phyloP scores from a whole-genome alignment of 495 filamentous ascomycete genomes.

The Neurospora sp. region DNA sequence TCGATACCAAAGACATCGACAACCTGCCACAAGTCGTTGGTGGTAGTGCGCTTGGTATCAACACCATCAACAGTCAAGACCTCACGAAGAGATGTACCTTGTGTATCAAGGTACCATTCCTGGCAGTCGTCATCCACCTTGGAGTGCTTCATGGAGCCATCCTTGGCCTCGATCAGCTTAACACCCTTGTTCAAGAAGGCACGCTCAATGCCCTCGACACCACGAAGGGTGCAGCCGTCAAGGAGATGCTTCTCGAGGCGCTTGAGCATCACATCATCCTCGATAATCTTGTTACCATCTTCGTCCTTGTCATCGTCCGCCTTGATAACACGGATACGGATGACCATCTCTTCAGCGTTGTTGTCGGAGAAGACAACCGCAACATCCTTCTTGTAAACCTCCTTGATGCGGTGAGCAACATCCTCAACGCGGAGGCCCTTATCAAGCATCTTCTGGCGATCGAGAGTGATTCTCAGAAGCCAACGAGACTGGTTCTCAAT shows the following conservation, averaged over 20 bases:
- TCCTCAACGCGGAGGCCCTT: constrained; percentile 88
- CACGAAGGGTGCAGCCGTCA: constrained; percentile 79
- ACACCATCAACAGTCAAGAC: constrained; percentile 83
- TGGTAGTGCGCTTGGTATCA: constrained; percentile 79
- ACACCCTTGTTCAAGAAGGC: constrained; percentile 84
- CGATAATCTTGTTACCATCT: constrained; percentile 67
- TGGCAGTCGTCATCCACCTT: constrained; percentile 62
- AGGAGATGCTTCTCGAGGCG: constrained; percentile 82
- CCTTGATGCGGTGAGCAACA: constrained; percentile 81
- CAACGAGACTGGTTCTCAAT: constrained; percentile 78
- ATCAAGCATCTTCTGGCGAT: constrained; percentile 86
- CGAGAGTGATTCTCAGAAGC: constrained; percentile 89
- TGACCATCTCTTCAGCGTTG: constrained; percentile 90
- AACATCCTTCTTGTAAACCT: constrained; percentile 75
- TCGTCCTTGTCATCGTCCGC: constrained; percentile 59
- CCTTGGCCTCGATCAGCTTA: constrained; percentile 48
- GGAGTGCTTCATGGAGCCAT: constrained; percentile 58
- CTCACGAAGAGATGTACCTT: constrained; percentile 71
- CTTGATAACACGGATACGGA: constrained; percentile 78
- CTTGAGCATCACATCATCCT: constrained; percentile 86
- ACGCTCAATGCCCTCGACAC: constrained; percentile 75
- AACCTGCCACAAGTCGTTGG: constrained; percentile 90
- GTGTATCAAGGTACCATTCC: constrained; percentile 93
- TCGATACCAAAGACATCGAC: constrained; percentile 94
- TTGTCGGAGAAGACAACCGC: constrained; percentile 96